Evolutionary conservation across 805 yeast genomes (phyloP), one percentile per base, ranked within the genome.

Genomic region (Nakazawaea ambrosiae): DNA sequence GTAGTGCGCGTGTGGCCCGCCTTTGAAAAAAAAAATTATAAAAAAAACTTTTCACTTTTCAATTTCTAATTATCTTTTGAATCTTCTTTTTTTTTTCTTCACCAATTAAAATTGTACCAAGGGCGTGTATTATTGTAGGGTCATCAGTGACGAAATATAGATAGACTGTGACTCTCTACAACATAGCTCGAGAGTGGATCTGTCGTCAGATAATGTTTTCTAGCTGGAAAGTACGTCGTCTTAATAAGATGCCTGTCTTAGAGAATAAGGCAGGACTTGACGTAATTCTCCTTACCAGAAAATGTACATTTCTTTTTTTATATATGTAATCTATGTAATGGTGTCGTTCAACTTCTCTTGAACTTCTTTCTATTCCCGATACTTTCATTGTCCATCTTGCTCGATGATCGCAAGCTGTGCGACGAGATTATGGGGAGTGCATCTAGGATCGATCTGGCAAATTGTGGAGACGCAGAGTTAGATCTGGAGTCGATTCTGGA

Each of bases 271-370:
- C 5, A 17, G 12, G 16, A 30, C 17, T 27, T 37, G 36, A 29
- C 40, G 40, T 26, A 32, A 37, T 37, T 37, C 40, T 37, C 40
- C 40, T 37, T 37, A 37, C 40, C 40, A 37, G 40, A 32, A 37
- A 32, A 37, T 32, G 31, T 26, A 37, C 40, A 37, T 37, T 20
- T 24, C 5, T 17, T 28, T 12, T 9, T 33, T 11, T 33, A 23
- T 10, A 15, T 34, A 4, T 17, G 16, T 30, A 30, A 3, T 11
- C 11, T 23, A 23, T 11, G 25, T 23, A 23, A 23, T n/a, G n/a
- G n/a, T n/a, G n/a, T n/a, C n/a, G n/a, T n/a, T n/a, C n/a, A n/a
- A n/a, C n/a, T n/a, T n/a, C n/a, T n/a, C n/a, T n/a, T n/a, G n/a
- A n/a, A n/a, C n/a, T n/a, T n/a, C n/a, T n/a, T n/a, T n/a, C n/a